Evolutionary conservation across 129 eudicot species (phyloP), one percentile per base, ranked within the genome.

Genomic region (Tanacetum coccineum): DNA sequence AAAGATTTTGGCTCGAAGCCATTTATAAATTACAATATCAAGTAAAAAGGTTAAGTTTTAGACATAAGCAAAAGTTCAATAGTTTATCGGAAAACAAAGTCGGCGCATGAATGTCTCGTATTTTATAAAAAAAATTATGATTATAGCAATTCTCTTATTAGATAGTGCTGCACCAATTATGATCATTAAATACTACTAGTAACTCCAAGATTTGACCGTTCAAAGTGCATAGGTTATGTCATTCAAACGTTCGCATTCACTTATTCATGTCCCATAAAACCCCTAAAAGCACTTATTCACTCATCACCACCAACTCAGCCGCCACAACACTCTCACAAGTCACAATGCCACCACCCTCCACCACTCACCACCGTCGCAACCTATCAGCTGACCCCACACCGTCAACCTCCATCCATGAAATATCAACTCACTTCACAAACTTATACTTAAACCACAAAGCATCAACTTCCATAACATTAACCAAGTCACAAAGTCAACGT

Each of bases 401-500:
- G 81, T 54, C 87, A 74, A 46, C 71, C 81, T 46, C 89, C 25
- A 76, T 88, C 67, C 86, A 88, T 15, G 73, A 70, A 82, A 81
- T 82, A 17, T 82, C 96, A 39, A 79, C 78, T 69, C 84, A 83
- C 75, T 88, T 88, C 79, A 83, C 92, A 57, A 85, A 74, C 64
- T 66, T 82, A 54, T 79, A 82, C 61, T 54, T 83, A 3, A 82
- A 76, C 30, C 84, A 86, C 79, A 83, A 78, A 70, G 72, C 70
- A 55, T 75, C 54, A 49, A 13, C 54, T 49, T 49, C 73, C 65
- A 36, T 77, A 25, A 49, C 73, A 20, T 51, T 81, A 72, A 67
- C 76, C 40, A 85, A 84, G 70, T 74, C 81, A 9, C 69, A 72
- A 59, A 76, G 81, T 57, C 81, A 78, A 22, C 26, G 73, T 59